Base-by-base conservation (phyloP, 306 rosid species). In the Bauhinia variegata region DNA sequence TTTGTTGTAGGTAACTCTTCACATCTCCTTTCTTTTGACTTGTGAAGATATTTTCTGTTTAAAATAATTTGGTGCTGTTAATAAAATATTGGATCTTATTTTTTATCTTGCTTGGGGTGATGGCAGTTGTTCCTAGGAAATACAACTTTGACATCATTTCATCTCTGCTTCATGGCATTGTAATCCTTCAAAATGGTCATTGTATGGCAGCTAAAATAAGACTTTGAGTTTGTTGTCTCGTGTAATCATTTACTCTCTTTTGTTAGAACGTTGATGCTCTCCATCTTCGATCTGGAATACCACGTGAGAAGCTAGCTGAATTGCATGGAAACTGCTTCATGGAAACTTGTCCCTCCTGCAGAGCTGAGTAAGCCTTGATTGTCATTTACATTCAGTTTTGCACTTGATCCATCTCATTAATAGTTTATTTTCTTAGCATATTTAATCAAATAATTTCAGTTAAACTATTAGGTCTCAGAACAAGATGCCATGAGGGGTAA, bases 201-300 rank as follows among this genome's bases (percentile, higher is more conserved):
- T 23, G 28, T 23, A 23, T 23, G 28, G 28, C 28, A 23, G 28
- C 28, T 23, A 38, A 31, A 17, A 6, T 31, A 54, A 41, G 13
- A 57, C 36, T 54, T 17, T 54, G 16, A 12, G 8, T 44, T 43
- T 50, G 14, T 9, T 55, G 10, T 44, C 56, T 47, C 70, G 58
- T 48, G 36, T 71, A 19, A 62, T 28, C 19, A 12, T 38, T 71
- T 43, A 39, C 75, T 37, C 76, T 59, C 77, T 53, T 58, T 64
- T 89, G 81, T 70, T 72, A 93, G 99, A 93, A 93, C 79, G 95
- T 93, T 70, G 99, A 93, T 60, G 99, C 97, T 58, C 99, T 93
- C 59, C 99, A 93, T 79, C 97, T 90, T 78, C 95, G 99, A 67
- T 93, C 97, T 33, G 99, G 99, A 71, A 88, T 90, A 67, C 95